Evolutionary conservation across 331 rosid genomes (phyloP), one percentile per base, ranked within the genome.

Genomic region (Arachis monticola): DNA sequence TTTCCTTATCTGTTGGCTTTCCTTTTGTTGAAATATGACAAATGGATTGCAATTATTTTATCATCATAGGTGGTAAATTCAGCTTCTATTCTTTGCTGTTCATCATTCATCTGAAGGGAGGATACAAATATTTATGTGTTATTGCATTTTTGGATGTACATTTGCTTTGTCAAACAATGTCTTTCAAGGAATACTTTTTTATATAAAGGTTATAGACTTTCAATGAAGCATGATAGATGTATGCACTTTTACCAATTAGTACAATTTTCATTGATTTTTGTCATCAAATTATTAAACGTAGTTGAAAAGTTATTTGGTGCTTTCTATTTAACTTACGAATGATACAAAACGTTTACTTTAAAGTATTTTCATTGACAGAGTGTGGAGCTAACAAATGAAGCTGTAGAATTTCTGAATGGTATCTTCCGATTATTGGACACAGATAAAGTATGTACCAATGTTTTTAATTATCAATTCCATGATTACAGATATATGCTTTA

Each of bases 321-420:
- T 60, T 51, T n/a, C 70, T 30, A 63, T 74, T 70, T 79, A 69
- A 41, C 35, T 77, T 72, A 46, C 68, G 22, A 42, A 67, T 51
- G 46, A 57, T 70, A 70, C 3, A 35, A 69, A 72, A 46, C 60
- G 60, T 65, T 81, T 64, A 67, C 79, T 72, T 76, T 17, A 17
- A 17, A 17, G 0, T 17, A 17, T 17, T 17, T 17, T 17, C 22
- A 17, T 17, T 17, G 87, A 66, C 85, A 93, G 98, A 89, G 92
- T 60, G 81, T 93, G 95, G 98, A 93, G 90, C 89, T 93, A 75
- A 84, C 95, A 69, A 81, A 72, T 75, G 97, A 91, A 85, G 98
- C 97, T 64, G 71, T 91, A 74, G 96, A 91, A 74, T 90, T 91
- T 84, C 88, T 93, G 77, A 86, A 72, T 81, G 95, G 98, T 48